Percentiles rank a stretch among this genome's conserved stretches.
Conservation (phyloP, 78 protist genomes). For the Pigoraptor vietnamica region DNA sequence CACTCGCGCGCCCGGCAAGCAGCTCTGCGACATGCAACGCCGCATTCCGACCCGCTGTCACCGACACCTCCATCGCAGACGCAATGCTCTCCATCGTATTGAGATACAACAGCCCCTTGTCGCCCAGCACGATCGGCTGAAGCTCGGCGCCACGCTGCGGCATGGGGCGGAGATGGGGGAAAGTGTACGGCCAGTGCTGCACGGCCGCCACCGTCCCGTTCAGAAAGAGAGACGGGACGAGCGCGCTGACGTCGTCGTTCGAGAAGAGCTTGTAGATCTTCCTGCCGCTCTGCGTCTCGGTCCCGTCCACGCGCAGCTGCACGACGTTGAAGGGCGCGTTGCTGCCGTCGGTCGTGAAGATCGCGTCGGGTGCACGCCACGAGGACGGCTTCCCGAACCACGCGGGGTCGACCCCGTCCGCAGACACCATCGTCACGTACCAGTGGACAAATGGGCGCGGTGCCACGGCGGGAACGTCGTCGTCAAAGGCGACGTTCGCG, state of each 20-base stretch:
- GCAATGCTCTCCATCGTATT: not conserved
- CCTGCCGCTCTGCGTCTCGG: no score
- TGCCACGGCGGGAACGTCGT: not conserved
- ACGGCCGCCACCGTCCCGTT: not conserved
- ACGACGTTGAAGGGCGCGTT: no score
- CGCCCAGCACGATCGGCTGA: not conserved
- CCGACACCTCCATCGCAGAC: not conserved
- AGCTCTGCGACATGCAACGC: not conserved
- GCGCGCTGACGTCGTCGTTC: not conserved
- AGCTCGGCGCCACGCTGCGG: no score
- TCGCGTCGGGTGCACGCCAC: not conserved
- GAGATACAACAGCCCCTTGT: not conserved
- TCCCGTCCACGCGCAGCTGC: no score
- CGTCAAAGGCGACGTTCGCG: not conserved
- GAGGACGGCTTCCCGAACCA: not conserved
- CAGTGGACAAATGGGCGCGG: not conserved
- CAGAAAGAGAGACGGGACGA: not conserved
- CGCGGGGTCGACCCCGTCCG: not conserved
- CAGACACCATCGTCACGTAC: not conserved
- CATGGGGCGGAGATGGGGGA: no score
- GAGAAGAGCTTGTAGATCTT: not conserved
- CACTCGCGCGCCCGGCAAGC: no score
- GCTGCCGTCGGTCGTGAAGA: not conserved
- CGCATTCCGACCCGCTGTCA: not conserved
- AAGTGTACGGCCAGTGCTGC: not conserved